Evolutionary conservation across 345 rosid genomes (phyloP).

Genomic region (Lenwebbia sp.): DNA sequence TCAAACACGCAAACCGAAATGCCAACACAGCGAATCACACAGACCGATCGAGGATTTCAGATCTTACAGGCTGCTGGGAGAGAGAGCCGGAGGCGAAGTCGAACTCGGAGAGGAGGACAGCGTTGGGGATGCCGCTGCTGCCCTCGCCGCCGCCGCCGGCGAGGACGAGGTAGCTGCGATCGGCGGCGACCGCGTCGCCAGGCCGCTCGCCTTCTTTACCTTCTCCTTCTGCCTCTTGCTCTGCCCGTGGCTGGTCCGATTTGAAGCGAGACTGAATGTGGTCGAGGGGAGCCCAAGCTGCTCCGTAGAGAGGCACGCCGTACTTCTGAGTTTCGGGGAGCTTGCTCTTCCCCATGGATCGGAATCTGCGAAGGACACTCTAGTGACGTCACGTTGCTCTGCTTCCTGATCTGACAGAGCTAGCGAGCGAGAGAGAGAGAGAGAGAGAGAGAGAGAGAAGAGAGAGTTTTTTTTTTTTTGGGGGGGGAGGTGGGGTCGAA

Average conservation of each 20-base stretch:
- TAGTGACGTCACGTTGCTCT: not conserved
- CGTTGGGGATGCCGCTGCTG: constrained; percentile 70
- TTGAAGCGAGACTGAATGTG: constrained; percentile 27
- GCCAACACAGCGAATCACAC: not conserved
- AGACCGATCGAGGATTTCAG: not conserved
- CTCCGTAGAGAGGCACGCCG: constrained; percentile 77
- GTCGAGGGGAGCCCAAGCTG: constrained; percentile 53
- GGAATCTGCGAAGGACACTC: not conserved
- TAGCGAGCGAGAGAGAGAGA: not conserved
- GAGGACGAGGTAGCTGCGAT: constrained; percentile 26
- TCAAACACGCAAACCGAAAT: not conserved
- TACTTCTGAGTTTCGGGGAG: constrained; percentile 39
- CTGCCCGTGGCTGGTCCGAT: not conserved
- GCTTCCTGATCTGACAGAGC: not conserved
- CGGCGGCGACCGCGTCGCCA: not conserved
- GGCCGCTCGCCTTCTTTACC: not conserved
- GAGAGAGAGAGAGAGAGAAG: not conserved
- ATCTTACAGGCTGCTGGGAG: constrained; percentile 57
- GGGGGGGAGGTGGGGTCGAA: no score
- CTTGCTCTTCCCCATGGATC: not conserved
- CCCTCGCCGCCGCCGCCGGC: constrained; percentile 95
- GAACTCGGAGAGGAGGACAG: constrained; percentile 36
- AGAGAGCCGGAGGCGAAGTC: constrained; percentile 54
- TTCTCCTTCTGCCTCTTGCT: not conserved
- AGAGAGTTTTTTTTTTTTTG: no score